These are phyloP conservation scores for Alternaria sp. DNA, from an alignment of 2,329 filamentous ascomycete genomes.

Conservation along the genomic window DNA sequence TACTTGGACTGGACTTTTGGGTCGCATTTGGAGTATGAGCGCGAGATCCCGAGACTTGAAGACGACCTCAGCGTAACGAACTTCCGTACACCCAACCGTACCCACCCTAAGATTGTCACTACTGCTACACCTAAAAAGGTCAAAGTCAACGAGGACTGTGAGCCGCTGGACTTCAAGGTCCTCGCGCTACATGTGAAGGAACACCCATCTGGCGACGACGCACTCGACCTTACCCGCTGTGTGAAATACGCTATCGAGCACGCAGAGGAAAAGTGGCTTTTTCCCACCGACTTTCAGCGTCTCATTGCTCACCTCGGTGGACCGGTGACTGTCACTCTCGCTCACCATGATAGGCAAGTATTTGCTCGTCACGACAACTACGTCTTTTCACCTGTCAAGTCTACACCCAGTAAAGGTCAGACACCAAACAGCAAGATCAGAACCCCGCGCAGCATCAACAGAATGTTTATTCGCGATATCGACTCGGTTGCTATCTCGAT, in stretches of 20 bases:
- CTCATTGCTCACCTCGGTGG: constrained; percentile 34
- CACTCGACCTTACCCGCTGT: constrained; percentile 41
- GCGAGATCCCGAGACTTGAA: constrained; percentile 13
- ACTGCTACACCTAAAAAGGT: constrained; percentile 5
- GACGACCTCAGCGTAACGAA: constrained; percentile 24
- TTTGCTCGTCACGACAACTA: constrained; percentile 26
- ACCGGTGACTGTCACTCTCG: constrained; percentile 17
- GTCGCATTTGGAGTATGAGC: constrained; percentile 13
- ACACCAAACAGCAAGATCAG: neutral
- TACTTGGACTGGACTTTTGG: constrained; percentile 24
- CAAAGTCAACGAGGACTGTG: constrained; percentile 15
- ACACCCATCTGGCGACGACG: constrained; percentile 34
- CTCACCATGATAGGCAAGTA: constrained; percentile 29
- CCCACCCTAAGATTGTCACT: constrained; percentile 21
- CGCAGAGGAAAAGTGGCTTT: constrained; percentile 34
- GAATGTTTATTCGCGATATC: neutral
- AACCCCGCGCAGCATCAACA: neutral
- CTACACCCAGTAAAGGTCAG: neutral
- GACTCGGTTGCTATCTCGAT: neutral
- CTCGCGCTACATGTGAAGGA: constrained; percentile 33
- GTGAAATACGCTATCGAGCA: constrained; percentile 34
- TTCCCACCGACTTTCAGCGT: constrained; percentile 31
- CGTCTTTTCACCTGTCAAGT: neutral
- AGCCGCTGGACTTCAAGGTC: constrained; percentile 32
- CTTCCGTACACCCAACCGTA: constrained; percentile 30